These are phyloP conservation scores for Phialophora macrospora DNA, from an alignment of 2,329 filamentous ascomycete genomes.

Conservation along the genomic window DNA sequence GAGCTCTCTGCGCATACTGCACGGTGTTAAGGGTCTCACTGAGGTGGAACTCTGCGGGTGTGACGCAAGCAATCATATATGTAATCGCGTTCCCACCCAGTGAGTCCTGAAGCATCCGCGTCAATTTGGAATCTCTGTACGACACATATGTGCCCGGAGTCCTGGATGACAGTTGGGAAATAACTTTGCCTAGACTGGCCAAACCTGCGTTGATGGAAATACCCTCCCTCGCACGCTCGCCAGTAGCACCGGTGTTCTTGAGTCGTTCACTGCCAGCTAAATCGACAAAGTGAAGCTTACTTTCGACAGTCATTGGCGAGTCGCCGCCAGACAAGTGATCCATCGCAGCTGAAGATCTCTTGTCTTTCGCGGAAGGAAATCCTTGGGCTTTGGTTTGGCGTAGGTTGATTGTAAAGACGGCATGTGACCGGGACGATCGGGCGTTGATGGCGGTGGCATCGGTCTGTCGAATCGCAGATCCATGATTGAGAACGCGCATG, in stretches of 20 bases:
- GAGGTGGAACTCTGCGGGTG: slow-evolving; percentile 92
- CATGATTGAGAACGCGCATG: slow-evolving; percentile 85
- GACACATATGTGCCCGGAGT: slow-evolving; percentile 89
- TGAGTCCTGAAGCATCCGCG: slow-evolving; percentile 91
- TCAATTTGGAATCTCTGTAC: slow-evolving; percentile 97
- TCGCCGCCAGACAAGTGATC: slow-evolving; percentile 74
- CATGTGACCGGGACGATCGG: slow-evolving; percentile 95
- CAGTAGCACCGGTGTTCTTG: slow-evolving; percentile 95
- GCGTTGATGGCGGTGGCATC: slow-evolving; percentile 97
- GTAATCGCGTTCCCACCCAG: slow-evolving; percentile 96
- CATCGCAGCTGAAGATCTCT: slow-evolving; percentile 82
- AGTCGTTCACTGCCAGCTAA: slow-evolving; percentile 93
- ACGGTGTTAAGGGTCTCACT: slow-evolving; percentile 98
- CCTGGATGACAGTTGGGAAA: slow-evolving; percentile 92
- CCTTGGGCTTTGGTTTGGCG: slow-evolving; percentile 66
- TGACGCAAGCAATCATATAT: slow-evolving; percentile 99
- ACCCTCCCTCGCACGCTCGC: slow-evolving; percentile 90
- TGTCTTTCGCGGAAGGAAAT: slow-evolving; percentile 73
- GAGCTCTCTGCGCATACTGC: slow-evolving; percentile 92
- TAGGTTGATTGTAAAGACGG: slow-evolving; percentile 93
- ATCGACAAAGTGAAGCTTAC: slow-evolving; percentile 98
- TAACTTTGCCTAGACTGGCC: slow-evolving; percentile 94
- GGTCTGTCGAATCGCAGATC: slow-evolving; percentile 91
- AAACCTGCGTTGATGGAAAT: slow-evolving; percentile 98
- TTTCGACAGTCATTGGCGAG: slow-evolving; percentile 82